phyloP scores from a whole-genome alignment of 2,329 filamentous ascomycete genomes.

The Ploettnerulaceae sp. region DNA sequence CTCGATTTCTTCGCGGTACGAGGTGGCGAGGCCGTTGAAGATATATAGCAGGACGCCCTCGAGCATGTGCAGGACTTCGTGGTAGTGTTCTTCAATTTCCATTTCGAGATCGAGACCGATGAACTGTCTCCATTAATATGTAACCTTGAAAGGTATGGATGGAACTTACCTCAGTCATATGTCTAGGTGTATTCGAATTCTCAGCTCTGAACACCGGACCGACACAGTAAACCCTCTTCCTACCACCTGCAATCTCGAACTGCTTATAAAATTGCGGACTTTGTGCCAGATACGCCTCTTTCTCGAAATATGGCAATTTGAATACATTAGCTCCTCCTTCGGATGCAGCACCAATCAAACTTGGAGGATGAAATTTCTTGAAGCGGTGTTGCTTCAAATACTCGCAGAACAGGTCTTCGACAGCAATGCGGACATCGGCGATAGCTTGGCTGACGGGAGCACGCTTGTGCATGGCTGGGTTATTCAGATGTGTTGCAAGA shows the following conservation, averaged over 20 bases:
- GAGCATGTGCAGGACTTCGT: conserved; percentile 67
- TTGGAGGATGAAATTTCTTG: conserved; percentile 82
- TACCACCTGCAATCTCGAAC: conserved; percentile 73
- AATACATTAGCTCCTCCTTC: conserved; percentile 95
- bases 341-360: conserved; percentile 81
- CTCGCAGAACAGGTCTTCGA: conserved; percentile 61
- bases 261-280: conserved; percentile 87
- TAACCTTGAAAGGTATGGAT: conserved; percentile 7
- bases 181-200: conserved; percentile 76
- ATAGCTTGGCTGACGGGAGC: conserved; percentile 88
- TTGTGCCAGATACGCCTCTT: conserved; percentile 74
- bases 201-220: conserved; percentile 83
- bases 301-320: conserved; percentile 81
- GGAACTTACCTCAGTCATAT: conserved; percentile 65
- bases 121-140: conserved; percentile 46
- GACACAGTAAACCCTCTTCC: conserved; percentile 73
- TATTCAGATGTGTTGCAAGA: conserved; percentile 61
- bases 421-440: conserved; percentile 44
- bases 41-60: conserved; percentile 74
- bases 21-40: conserved; percentile 63
- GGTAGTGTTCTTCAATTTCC: conserved; percentile 76
- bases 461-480: conserved; percentile 87
- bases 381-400: conserved; percentile 75
- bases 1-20: conserved; percentile 66
- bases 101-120: conserved; percentile 86